Evolutionary conservation across 73 alveolate species (phyloP).

Genomic region (Chromera velia): DNA sequence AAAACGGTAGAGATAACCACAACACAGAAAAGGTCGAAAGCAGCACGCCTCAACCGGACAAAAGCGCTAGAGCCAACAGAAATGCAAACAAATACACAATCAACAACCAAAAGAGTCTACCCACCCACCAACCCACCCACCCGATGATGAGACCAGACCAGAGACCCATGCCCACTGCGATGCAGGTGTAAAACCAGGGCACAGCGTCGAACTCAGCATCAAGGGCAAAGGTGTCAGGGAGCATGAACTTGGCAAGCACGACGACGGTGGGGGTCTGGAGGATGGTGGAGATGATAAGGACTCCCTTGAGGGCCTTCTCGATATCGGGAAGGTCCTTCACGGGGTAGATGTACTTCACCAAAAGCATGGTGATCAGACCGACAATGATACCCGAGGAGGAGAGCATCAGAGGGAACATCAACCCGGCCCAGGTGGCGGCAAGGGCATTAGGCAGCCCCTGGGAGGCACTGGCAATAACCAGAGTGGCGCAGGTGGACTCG

Average conservation of each 20-base stretch:
- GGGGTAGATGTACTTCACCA: constrained; percentile 44
- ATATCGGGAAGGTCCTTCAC: constrained; percentile 53
- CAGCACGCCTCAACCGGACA: too few species aligned
- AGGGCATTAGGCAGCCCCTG: too few species aligned
- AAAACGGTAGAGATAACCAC: too few species aligned
- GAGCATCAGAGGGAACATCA: constrained; percentile 71
- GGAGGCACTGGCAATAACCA: constrained; percentile 75
- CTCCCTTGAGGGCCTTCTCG: constrained; percentile 45
- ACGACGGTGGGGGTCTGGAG: constrained; percentile 51
- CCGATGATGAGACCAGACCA: constrained; percentile 76
- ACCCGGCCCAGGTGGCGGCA: constrained; percentile 58
- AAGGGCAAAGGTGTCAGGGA: constrained; percentile 58
- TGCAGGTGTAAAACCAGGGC: constrained; percentile 39
- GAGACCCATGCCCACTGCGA: constrained; percentile 64
- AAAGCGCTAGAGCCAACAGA: too few species aligned
- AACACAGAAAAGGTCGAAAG: too few species aligned
- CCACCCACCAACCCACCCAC: too few species aligned
- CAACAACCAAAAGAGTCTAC: too few species aligned
- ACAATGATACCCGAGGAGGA: constrained; percentile 18
- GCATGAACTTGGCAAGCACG: constrained; percentile 32
- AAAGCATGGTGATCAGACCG: constrained; percentile 25
- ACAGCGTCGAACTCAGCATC: constrained; percentile 40
- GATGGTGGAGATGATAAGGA: constrained; percentile 48
- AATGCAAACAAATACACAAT: too few species aligned
- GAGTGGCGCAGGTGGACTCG: constrained; percentile 93